A percentile compares a stretch with the other conserved stretches of the same genome.
Conservation (phyloP, 2,329 filamentous ascomycete genomes). For the Penicillium nordicum region DNA sequence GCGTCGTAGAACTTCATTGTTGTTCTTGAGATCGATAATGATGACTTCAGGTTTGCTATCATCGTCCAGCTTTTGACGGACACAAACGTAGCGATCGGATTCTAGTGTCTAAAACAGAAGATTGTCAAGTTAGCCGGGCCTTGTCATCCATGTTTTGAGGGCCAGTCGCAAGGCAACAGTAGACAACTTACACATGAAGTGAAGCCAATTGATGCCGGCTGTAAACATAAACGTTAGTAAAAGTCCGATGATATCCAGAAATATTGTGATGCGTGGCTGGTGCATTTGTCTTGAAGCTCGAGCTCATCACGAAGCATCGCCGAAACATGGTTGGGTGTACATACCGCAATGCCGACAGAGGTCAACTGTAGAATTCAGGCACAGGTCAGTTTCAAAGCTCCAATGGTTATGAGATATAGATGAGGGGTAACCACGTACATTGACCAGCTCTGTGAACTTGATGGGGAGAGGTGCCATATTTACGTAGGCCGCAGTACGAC, state of each 20-base stretch:
- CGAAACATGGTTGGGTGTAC: slow-evolving; percentile 28
- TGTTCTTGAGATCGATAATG: slow-evolving; percentile 96
- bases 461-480: slow-evolving; percentile 70
- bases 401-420: not conserved
- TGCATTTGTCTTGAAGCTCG: slow-evolving; percentile 18
- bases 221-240: slow-evolving; percentile 32
- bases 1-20: slow-evolving; percentile 89
- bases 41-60: slow-evolving; percentile 86
- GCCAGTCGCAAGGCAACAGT: slow-evolving; percentile 2
- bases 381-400: slow-evolving; percentile 36
- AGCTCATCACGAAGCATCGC: slow-evolving; percentile 15
- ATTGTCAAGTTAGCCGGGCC: slow-evolving; percentile 17
- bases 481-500: slow-evolving; percentile 43
- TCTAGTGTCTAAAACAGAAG: slow-evolving; percentile 73
- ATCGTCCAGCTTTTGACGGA: slow-evolving; percentile 88
- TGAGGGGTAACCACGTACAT: slow-evolving; percentile 54
- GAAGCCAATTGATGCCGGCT: slow-evolving; percentile 75
- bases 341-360: slow-evolving; percentile 53
- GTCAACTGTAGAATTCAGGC: slow-evolving; percentile 45
- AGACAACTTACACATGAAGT: slow-evolving; percentile 70
- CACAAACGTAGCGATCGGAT: slow-evolving; percentile 93
- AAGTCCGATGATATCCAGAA: slow-evolving; percentile 1
- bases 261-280: slow-evolving; percentile 11
- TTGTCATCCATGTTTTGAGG: slow-evolving; percentile 6
- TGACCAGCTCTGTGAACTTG: slow-evolving; percentile 88